These are phyloP conservation scores for Epichloe hybrida DNA, from an alignment of 2,329 filamentous ascomycete species.

Conservation along the genomic window DNA sequence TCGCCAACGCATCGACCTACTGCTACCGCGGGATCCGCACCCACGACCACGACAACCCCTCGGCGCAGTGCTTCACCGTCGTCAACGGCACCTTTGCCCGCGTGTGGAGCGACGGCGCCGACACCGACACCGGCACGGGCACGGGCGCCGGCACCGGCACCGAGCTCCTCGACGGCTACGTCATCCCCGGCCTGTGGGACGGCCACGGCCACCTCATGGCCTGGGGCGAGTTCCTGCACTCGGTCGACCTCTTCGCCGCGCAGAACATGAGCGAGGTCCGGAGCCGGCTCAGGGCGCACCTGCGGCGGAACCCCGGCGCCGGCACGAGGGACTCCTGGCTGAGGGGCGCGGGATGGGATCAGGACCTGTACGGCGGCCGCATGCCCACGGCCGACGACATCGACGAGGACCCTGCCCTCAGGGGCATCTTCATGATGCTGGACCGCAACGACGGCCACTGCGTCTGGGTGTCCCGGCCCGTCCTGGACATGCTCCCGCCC, in stretches of 20 bases:
- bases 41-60: conserved; percentile 20
- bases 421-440: conserved; percentile 50
- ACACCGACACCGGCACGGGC: too few species aligned
- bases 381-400: conserved; percentile 53
- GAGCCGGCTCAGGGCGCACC: conserved; percentile 36
- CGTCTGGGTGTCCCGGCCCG: conserved; percentile 52
- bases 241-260: conserved; percentile 49
- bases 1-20: conserved; percentile 12
- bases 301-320: conserved; percentile 32
- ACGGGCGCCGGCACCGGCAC: too few species aligned
- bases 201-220: conserved; percentile 56
- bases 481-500: conserved; percentile 44
- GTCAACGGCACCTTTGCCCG: conserved; percentile 34
- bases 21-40: conserved; percentile 29
- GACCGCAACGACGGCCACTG: conserved; percentile 60
- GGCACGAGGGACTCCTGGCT: conserved; percentile 47
- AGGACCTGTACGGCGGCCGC: conserved; percentile 40
- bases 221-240: conserved; percentile 55
- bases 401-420: conserved; percentile 35
- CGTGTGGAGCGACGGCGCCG: conserved; percentile 25
- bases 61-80: conserved; percentile 43
- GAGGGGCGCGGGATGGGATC: conserved; percentile 58
- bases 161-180: conserved; percentile 29
- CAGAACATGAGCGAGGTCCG: conserved; percentile 41
- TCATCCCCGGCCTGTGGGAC: conserved; percentile 56